These are phyloP conservation scores for Dentipellis fragilis DNA, from an alignment of 768 basidiomycete genomes.

Conservation along the genomic window DNA sequence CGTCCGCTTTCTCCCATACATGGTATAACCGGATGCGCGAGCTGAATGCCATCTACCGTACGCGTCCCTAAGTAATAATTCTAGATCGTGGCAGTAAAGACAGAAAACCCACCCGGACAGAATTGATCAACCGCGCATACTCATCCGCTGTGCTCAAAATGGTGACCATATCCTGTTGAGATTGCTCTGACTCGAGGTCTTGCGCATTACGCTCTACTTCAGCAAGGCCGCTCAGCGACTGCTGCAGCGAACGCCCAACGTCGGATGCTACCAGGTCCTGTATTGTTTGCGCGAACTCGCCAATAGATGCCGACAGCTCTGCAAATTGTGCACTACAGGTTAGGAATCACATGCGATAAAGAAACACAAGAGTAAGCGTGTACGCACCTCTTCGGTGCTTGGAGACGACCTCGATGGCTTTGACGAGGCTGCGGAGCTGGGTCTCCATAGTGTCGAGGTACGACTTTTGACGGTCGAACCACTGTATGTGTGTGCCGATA, in stretches of 20 bases:
- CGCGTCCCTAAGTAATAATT: neutral
- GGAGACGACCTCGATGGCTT: constrained; percentile 77
- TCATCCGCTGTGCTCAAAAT: constrained; percentile 85
- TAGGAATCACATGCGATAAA: neutral
- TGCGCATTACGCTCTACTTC: constrained; percentile 68
- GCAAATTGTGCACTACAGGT: neutral
- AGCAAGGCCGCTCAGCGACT: constrained; percentile 58
- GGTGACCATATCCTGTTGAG: constrained; percentile 52
- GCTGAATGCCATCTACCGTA: constrained; percentile 66
- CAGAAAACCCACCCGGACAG: constrained; percentile 57
- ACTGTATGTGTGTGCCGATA: constrained; percentile 35
- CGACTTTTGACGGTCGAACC: constrained; percentile 82
- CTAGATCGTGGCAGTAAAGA: neutral
- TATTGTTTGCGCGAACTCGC: constrained; percentile 75
- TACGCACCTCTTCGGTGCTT: constrained; percentile 67
- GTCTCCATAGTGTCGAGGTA: constrained; percentile 87
- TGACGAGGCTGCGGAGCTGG: constrained; percentile 78
- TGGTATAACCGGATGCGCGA: constrained; percentile 80
- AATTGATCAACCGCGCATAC: constrained; percentile 84
- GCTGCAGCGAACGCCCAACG: constrained; percentile 61
- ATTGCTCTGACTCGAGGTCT: constrained; percentile 25
- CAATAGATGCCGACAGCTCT: constrained; percentile 62
- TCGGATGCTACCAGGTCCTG: constrained; percentile 67
- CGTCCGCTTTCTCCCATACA: constrained; percentile 73
- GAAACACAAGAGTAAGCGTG: neutral